These are phyloP conservation scores for Oryza glaberrima DNA, from an alignment of 176 grass and related monocot genomes.

Conservation along the genomic window DNA sequence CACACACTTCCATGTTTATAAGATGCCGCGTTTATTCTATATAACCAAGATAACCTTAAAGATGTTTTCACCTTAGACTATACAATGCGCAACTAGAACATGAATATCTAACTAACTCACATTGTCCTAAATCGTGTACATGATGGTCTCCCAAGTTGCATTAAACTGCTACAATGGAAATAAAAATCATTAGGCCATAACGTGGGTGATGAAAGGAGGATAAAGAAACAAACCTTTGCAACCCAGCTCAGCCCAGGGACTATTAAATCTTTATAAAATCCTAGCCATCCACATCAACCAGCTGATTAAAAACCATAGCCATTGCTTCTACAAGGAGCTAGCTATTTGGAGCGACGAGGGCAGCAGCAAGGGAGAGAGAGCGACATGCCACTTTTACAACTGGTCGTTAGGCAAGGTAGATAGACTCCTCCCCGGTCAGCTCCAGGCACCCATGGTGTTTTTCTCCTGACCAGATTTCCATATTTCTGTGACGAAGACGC, in stretches of 20 bases:
- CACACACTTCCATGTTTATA: not conserved
- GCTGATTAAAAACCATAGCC: not conserved
- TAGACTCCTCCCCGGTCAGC: not conserved
- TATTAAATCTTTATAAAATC: not conserved
- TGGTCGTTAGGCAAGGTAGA: slow-evolving; percentile 30
- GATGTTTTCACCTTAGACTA: not conserved
- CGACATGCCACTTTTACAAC: slow-evolving; percentile 30
- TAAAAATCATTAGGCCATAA: slow-evolving; percentile 17
- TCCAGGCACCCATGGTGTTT: not conserved
- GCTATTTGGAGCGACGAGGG: not conserved
- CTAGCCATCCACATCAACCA: slow-evolving; percentile 22
- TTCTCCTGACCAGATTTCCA: not conserved
- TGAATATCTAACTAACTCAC: not conserved
- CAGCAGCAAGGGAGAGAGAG: slow-evolving; percentile 18
- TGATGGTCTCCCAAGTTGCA: not conserved
- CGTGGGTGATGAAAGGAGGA: not conserved
- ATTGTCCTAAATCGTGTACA: not conserved
- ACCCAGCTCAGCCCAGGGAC: slow-evolving; percentile 31
- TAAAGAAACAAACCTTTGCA: slow-evolving; percentile 4
- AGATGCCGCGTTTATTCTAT: not conserved
- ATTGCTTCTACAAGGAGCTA: not conserved
- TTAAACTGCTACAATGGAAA: not conserved
- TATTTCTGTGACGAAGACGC: not conserved
- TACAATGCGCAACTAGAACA: not conserved
- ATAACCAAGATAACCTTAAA: not conserved